Percentiles rank a stretch among this genome's conserved stretches.
phyloP scores from a whole-genome alignment of 2,329 filamentous ascomycete genomes.

The Penicillium concentricum region DNA sequence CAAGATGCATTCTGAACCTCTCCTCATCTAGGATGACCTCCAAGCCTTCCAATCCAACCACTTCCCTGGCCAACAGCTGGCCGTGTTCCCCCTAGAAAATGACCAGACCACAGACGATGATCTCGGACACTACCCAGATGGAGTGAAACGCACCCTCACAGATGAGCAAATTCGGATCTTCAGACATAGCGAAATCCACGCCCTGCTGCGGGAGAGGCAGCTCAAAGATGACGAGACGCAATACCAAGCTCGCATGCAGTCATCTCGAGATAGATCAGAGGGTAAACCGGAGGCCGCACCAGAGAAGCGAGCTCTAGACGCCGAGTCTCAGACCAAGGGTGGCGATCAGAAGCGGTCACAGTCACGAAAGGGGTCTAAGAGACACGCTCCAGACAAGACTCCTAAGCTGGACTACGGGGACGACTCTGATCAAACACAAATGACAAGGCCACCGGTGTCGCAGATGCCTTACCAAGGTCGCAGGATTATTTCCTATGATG shows the following conservation, averaged over 20 bases:
- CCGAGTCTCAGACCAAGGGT: not conserved
- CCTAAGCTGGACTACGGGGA: slow-evolving; percentile 49
- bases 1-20: not conserved
- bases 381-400: slow-evolving; percentile 17
- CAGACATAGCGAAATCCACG: slow-evolving; percentile 80
- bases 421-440: not conserved
- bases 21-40: slow-evolving; percentile 55
- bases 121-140: slow-evolving; percentile 82
- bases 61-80: slow-evolving; percentile 43
- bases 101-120: slow-evolving; percentile 51
- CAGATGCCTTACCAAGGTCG: slow-evolving; percentile 26
- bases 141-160: slow-evolving; percentile 82
- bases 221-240: slow-evolving; percentile 32
- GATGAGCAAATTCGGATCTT: slow-evolving; percentile 91
- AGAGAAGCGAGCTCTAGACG: not conserved
- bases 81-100: slow-evolving; percentile 10
- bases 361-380: not conserved
- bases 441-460: not conserved
- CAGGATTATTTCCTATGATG: slow-evolving; percentile 39
- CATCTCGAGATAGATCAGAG: not conserved
- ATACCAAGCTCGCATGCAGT: slow-evolving; percentile 14
- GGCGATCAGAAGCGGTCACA: not conserved
- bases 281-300: not conserved
- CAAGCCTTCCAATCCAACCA: slow-evolving; percentile 59
- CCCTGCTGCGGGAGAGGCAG: slow-evolving; percentile 58